Percentiles rank a stretch among this genome's conserved stretches.
phyloP scores from a whole-genome alignment of 2,329 filamentous ascomycete species.

The Aureobasidium lini region DNA sequence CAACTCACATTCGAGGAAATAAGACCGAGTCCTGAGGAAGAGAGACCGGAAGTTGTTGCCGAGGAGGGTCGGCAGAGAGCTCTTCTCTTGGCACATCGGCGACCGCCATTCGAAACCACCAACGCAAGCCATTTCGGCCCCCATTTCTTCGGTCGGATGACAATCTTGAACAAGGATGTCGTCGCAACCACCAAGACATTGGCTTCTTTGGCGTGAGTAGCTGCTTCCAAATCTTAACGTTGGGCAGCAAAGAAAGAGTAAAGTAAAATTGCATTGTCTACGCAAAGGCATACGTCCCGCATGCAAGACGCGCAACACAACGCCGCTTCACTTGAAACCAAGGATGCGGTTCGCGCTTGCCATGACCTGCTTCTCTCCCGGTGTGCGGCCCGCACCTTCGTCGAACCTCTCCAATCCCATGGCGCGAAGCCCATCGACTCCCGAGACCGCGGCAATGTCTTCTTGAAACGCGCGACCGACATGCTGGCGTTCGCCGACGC shows the following conservation, averaged over 20 bases:
- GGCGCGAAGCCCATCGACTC: slow-evolving; percentile 19
- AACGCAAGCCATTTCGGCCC: background rate
- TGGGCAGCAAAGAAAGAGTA: background rate
- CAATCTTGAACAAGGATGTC: background rate
- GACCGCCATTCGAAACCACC: background rate
- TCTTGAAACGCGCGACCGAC: slow-evolving; percentile 28
- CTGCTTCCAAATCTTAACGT: background rate
- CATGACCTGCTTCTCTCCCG: slow-evolving; percentile 13
- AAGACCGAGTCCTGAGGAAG: background rate
- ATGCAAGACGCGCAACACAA: background rate
- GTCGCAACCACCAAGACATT: background rate
- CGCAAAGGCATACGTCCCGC: background rate
- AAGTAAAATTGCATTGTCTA: background rate
- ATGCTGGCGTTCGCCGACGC: slow-evolving; percentile 51
- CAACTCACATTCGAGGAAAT: background rate
- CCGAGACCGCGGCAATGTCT: slow-evolving; percentile 31
- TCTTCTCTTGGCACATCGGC: background rate
- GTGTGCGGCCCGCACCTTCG: background rate
- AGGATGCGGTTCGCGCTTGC: slow-evolving; percentile 8
- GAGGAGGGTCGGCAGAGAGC: background rate
- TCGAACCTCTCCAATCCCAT: slow-evolving; percentile 13
- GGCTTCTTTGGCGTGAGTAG: no score
- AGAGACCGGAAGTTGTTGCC: background rate
- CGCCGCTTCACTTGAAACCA: background rate
- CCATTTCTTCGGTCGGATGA: background rate